Percentiles rank a stretch among this genome's conserved stretches.
These are phyloP conservation scores for Rhododendron kiyosumense DNA, from an alignment of 148 eudicot genomes.

Conservation along the genomic window DNA sequence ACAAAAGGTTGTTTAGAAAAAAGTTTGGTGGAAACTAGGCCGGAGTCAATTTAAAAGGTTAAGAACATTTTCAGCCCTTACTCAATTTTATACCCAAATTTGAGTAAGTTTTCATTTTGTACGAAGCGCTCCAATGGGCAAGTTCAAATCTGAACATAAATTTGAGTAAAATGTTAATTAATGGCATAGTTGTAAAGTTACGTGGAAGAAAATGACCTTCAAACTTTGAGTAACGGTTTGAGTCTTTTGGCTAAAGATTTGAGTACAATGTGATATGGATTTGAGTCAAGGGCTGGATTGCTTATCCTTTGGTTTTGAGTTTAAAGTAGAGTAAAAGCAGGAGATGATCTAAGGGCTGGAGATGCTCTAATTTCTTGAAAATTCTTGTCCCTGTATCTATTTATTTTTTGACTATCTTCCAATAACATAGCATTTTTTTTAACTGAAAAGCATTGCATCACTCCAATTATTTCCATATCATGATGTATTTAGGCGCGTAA, in stretches of 20 bases:
- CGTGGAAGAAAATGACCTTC: too few relatives aligned
- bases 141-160: not conserved
- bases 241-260: not conserved
- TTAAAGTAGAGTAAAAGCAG: too few relatives aligned
- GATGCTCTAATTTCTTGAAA: too few relatives aligned
- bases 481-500: not conserved
- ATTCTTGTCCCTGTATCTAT: not conserved
- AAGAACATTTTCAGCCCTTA: not conserved
- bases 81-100: too few relatives aligned
- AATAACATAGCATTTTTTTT: too few relatives aligned
- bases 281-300: not conserved
- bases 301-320: too few relatives aligned
- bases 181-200: too few relatives aligned
- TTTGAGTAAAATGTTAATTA: not conserved
- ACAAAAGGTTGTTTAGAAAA: too few relatives aligned
- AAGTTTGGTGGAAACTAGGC: too few relatives aligned
- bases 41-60: not conserved
- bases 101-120: not conserved
- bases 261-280: not conserved
- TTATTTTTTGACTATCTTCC: not conserved
- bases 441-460: not conserved
- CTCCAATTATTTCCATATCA: not conserved
- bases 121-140: not conserved
- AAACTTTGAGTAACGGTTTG: not conserved
- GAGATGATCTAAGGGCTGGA: too few relatives aligned